Evolutionary conservation across 2,329 filamentous ascomycete species (phyloP).

Genomic region (Leptographium radiaticola): DNA sequence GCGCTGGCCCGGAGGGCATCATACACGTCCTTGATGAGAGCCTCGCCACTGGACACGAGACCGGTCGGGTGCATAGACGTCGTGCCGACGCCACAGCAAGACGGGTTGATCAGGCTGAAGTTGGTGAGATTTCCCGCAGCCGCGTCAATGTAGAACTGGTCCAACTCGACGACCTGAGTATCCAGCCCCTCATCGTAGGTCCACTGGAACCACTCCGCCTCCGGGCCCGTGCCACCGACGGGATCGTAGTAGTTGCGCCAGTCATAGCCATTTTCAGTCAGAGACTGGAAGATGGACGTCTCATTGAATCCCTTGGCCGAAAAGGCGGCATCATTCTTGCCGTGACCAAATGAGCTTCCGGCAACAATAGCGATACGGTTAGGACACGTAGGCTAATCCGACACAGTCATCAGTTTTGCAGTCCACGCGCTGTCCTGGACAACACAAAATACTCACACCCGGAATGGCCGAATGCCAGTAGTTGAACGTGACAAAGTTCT

Average conservation of each 20-base stretch:
- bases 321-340: slow-evolving; percentile 15
- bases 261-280: slow-evolving; percentile 24
- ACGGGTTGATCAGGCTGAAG: slow-evolving; percentile 35
- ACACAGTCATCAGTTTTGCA: not conserved
- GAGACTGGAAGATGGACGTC: slow-evolving; percentile 26
- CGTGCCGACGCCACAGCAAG: slow-evolving; percentile 29
- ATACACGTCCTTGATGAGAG: slow-evolving; percentile 31
- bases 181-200: slow-evolving; percentile 21
- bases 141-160: slow-evolving; percentile 30
- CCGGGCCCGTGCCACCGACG: slow-evolving; percentile 23
- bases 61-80: slow-evolving; percentile 32
- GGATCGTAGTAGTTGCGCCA: slow-evolving; percentile 32
- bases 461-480: slow-evolving; percentile 29
- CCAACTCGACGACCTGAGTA: slow-evolving; percentile 17
- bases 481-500: slow-evolving; percentile 30
- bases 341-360: slow-evolving; percentile 19
- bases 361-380: slow-evolving; percentile 22
- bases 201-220: slow-evolving; percentile 30
- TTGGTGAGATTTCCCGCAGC: slow-evolving; percentile 26
- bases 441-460: slow-evolving; percentile 20
- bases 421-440: not conserved
- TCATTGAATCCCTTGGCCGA: slow-evolving; percentile 16
- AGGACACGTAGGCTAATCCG: slow-evolving; percentile 24
- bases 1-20: slow-evolving; percentile 28
- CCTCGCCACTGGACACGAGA: slow-evolving; percentile 29